Conservation (phyloP, 257 asterid species). For the Plantago ovata region DNA sequence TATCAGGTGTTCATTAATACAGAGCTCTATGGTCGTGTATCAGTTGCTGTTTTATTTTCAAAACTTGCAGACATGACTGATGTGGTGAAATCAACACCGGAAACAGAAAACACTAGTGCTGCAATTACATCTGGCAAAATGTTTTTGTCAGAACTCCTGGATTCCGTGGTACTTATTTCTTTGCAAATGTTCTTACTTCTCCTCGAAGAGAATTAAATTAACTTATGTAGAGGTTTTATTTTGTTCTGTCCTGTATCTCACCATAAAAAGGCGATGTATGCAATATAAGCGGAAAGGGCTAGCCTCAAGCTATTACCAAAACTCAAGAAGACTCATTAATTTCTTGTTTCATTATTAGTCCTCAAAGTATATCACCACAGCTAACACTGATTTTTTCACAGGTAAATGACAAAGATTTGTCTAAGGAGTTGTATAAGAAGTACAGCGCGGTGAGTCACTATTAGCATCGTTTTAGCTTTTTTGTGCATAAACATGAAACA, state of each 20-base stretch:
- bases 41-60: slow-evolving; percentile 82
- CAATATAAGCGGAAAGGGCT: no score
- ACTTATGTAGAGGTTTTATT: no score
- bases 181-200: slow-evolving; percentile 3
- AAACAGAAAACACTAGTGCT: slow-evolving; percentile 27
- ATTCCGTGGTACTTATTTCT: slow-evolving; percentile 48
- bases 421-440: slow-evolving; percentile 91
- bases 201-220: no score
- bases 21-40: slow-evolving; percentile 94
- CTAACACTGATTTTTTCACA: slow-evolving; percentile 35
- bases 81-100: slow-evolving; percentile 32
- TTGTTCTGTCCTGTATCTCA: no score
- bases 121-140: slow-evolving; percentile 65
- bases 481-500: slow-evolving; percentile 13
- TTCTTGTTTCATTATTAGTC: neutral
- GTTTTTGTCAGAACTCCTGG: slow-evolving; percentile 81
- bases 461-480: neutral
- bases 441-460: slow-evolving; percentile 69
- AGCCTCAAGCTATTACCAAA: no score
- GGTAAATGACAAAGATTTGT: slow-evolving; percentile 78
- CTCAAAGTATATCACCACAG: neutral
- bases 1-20: slow-evolving; percentile 87
- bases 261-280: no score
- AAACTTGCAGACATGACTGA: slow-evolving; percentile 64
- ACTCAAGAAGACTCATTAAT: no score